Evolutionary conservation across 2,329 filamentous ascomycete species (phyloP), one percentile per base, ranked within the genome.

Genomic region (Diatrype stigma): DNA sequence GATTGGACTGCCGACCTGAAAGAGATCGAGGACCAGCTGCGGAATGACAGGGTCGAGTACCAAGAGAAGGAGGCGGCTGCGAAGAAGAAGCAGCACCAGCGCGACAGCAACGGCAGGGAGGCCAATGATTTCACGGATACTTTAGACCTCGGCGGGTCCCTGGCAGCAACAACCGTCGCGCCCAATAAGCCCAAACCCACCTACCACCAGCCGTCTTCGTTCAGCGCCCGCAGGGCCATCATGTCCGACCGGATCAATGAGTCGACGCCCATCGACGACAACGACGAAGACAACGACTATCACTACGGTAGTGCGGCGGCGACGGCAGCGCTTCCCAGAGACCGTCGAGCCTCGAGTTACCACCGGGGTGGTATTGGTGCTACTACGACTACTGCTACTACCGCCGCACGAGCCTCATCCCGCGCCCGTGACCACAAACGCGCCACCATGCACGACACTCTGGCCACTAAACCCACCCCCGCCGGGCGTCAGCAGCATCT

Each of bases 1-100:
- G 59, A 64, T n/a, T 64, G 60, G 56, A 62, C 65, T 32, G 62
- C 53, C 40, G 64, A 59, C 48, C 57, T 67, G n/a, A 64, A 61
- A n/a, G 60, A 66, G 17, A 52, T 63, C 16, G 60, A 62, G 44
- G 58, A 59, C 12, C 61, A 65, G 50, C 40, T 58, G 19, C 62
- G 59, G 45, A 56, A 56, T 6, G 59, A 62, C 17, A 61, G 58
- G 48, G 53, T 51, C n/a, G n/a, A n/a, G n/a, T n/a, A n/a, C n/a
- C n/a, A n/a, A n/a, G n/a, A n/a, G 38, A 54, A 54, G 28, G 26
- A 30, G 42, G 54, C 53, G 26, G 47, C 49, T 16, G 38, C 52
- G 32, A 60, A 54, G 46, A 51, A n/a, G n/a, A n/a, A n/a, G n/a
- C n/a, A n/a, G n/a, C n/a, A n/a, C n/a, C n/a, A n/a, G n/a, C n/a